A percentile compares a stretch with the other conserved stretches of the same genome.
Conservation (phyloP, 108 stramenopile species). For the Cyclotella baltica region DNA sequence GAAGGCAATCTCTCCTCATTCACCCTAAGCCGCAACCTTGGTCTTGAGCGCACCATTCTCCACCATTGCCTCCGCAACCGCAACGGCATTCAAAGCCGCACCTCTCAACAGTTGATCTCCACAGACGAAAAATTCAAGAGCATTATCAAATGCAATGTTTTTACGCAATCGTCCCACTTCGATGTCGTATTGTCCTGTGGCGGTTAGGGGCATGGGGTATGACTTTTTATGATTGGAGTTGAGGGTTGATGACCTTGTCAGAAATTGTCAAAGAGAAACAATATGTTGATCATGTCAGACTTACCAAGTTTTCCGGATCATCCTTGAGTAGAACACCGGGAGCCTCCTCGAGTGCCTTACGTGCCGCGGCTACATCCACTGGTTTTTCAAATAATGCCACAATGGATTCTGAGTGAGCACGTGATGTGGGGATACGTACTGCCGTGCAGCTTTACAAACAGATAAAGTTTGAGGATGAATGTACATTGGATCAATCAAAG, state of each 20-base stretch:
- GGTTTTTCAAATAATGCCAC: slow-evolving; percentile 91
- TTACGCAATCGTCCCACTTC: slow-evolving; percentile 93
- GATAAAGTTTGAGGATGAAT: not conserved
- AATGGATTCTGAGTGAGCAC: slow-evolving; percentile 97
- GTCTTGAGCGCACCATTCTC: slow-evolving; percentile 77
- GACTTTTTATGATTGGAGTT: too few species aligned
- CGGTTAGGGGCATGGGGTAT: slow-evolving; percentile 98
- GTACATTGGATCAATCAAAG: not conserved
- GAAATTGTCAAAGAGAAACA: not conserved
- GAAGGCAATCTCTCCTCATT: too few species aligned
- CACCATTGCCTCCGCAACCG: slow-evolving; percentile 93
- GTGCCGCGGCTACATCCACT: slow-evolving; percentile 83
- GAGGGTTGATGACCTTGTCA: too few species aligned
- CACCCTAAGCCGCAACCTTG: slow-evolving; percentile 26
- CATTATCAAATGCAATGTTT: slow-evolving; percentile 89
- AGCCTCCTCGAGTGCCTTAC: slow-evolving; percentile 74
- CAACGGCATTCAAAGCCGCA: slow-evolving; percentile 96
- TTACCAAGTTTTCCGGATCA: slow-evolving; percentile 58
- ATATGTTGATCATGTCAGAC: not conserved
- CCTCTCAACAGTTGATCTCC: slow-evolving; percentile 98
- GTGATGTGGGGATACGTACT: slow-evolving; percentile 97
- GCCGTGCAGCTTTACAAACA: slow-evolving; percentile 79
- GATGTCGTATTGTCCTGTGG: slow-evolving; percentile 95
- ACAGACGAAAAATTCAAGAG: slow-evolving; percentile 96
- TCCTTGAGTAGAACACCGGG: slow-evolving; percentile 89